Evolutionary conservation across 768 basidiomycete genomes (phyloP), one percentile per base, ranked within the genome.

Genomic region (Trametes coccinea): DNA sequence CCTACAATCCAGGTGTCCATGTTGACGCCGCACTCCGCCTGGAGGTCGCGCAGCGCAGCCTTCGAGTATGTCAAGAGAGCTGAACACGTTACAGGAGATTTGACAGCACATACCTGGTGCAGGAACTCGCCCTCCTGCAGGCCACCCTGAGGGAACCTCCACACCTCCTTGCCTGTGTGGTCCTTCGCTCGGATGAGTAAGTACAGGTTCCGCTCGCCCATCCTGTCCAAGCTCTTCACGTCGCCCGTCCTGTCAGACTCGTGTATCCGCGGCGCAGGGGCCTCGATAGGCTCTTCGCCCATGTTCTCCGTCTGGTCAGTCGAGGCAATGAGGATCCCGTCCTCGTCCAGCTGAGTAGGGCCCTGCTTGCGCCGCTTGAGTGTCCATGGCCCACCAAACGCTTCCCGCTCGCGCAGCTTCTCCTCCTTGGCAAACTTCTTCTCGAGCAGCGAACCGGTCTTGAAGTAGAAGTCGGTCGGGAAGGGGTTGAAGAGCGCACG

Each of bases 1-100:
- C 92, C 85, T n/a, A 96, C 93, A 63, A 95, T 79, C 95, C 96
- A 98, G 11, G 87, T 87, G 69, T 98, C 95, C 89, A 98, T 93
- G 53, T 86, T 77, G 45, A 81, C 77, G 9, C 95, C 95, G 64
- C 90, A 92, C 70, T 89, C 83, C 2, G 84, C 81, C 50, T 78
- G 75, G 22, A 98, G 79, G 61, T 88, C 84, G 51, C 88, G 80
- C 54, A 85, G 80, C 4, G 93, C 93, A 41, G 93, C 88, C 89
- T 94, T 16, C 61, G 14, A 29, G 22, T 16, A 10, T 59, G 63
- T 58, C 50, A 65, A 14, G 55, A 22, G 63, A 53, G 29, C 7
- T 11, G 66, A 8, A 47, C 16, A 17, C 7, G 31, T 30, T 22
- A 22, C 22, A 22, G 22, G 22, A 22, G 22, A 22, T 22, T 22